Evolutionary conservation across 208 protist species (phyloP), one percentile per base, ranked within the genome.

Genomic region (Herpetomonas samuelpessoai): DNA sequence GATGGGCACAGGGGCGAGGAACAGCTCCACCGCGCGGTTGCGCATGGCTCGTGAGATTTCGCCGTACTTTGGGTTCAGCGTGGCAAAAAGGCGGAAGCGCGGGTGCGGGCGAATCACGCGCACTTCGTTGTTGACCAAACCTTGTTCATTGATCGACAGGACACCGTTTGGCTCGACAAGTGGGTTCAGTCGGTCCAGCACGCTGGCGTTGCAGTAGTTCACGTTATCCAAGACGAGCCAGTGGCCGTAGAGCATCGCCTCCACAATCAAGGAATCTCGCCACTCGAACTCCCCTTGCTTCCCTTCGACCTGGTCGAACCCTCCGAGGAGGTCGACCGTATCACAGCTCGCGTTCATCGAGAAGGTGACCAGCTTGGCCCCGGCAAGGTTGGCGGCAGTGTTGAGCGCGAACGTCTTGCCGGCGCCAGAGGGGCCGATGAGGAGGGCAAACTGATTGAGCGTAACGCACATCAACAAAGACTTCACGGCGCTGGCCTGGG

Each of bases 141-240:
- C 98, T 39, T 98, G 81, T 78, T 99, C 98, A 74, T 95, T 99
- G 16, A 99, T 68, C 1, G 91, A 87, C 12, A 97, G 86, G 21
- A 90, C 78, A 35, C 98, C 98, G 59, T 94, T 87, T 18, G 94
- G 95, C 80, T 99, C 99, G 0, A 99, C 87, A 12, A 99, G 84
- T n/a, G 98, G 92, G 79, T 99, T 99, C 16, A 99, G 86, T 10
- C 99, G 85, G 73, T 99, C 99, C 2, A 99, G 83, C 25, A 99
- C 98, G 22, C 99, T 98, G 4, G 98, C 88, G 31, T 90, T 94
- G 81, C 98, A 99, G 49, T 99, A 98, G 82, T 99, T 99, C 14
- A 96, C 98, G 76, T 99, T 99, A 72, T 99, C 98, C 26, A 99
- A 83, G 0, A 99, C 76, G 9, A 99, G 78, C 99, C 99, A 99